A percentile compares a stretch with the other conserved stretches of the same genome.
These are phyloP conservation scores for Sherardia arvensis DNA, from an alignment of 257 asterid genomes.

Conservation along the genomic window DNA sequence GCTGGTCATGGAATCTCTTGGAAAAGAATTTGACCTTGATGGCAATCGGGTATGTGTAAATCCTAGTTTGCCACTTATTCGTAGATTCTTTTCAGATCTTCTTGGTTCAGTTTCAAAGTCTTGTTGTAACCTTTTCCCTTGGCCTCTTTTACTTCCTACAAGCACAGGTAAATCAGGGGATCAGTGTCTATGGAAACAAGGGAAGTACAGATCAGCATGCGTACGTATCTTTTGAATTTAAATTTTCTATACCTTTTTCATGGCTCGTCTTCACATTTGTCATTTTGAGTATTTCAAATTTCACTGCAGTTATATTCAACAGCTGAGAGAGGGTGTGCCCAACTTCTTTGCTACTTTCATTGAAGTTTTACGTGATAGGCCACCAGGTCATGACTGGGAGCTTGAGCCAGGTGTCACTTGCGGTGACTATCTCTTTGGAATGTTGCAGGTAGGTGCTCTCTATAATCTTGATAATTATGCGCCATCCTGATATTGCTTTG, in stretches of 20 bases:
- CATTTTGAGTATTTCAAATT: not conserved
- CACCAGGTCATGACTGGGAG: slow-evolving; percentile 99
- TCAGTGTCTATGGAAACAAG: slow-evolving; percentile 93
- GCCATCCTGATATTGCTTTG: not conserved
- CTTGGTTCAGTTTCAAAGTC: not conserved
- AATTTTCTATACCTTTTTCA: not conserved
- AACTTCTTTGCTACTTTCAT: slow-evolving; percentile 92
- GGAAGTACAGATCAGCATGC: slow-evolving; percentile 99
- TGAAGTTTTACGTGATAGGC: slow-evolving; percentile 96
- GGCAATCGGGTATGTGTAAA: slow-evolving; percentile 70
- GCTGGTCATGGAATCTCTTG: slow-evolving; percentile 98
- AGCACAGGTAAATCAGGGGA: slow-evolving; percentile 87
- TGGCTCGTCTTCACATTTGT: not conserved
- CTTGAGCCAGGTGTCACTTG: slow-evolving; percentile 98
- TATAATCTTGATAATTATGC: not conserved
- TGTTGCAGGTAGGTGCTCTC: slow-evolving; percentile 58
- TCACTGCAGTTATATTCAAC: slow-evolving; percentile 78
- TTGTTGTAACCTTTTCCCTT: not conserved
- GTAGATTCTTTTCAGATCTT: not conserved
- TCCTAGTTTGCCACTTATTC: not conserved
- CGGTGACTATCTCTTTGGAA: slow-evolving; percentile 96
- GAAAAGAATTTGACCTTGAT: slow-evolving; percentile 94
- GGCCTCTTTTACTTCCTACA: not conserved
- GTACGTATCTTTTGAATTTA: slow-evolving; percentile 36
- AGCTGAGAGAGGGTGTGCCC: slow-evolving; percentile 94